Conservation (phyloP, 805 yeast genomes). For the Kuraishia ogatae region DNA sequence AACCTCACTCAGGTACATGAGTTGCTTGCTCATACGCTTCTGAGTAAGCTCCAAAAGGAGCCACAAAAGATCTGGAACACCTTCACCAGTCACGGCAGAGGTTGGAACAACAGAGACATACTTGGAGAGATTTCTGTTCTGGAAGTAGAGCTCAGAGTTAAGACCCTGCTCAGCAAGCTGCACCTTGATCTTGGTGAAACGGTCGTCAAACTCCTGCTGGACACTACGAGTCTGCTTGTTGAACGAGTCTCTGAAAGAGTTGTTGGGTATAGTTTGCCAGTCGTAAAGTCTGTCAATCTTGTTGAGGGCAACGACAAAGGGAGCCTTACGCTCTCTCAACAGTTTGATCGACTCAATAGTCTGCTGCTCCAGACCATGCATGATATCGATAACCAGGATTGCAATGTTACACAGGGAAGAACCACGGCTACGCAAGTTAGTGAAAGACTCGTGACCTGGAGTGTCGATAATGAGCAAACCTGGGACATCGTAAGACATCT, state of each 20-base stretch:
- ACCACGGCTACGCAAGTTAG: slow-evolving; percentile 97
- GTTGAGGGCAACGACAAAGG: slow-evolving; percentile 93
- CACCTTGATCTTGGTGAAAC: slow-evolving; percentile 76
- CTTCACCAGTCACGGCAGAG: slow-evolving; percentile 98
- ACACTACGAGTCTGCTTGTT: slow-evolving; percentile 77
- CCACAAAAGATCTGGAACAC: slow-evolving; percentile 98
- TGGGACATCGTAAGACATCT: slow-evolving; percentile 86
- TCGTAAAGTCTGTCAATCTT: slow-evolving; percentile 96
- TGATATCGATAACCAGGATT: slow-evolving; percentile 93
- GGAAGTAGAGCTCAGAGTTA: slow-evolving; percentile 93
- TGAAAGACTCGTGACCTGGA: slow-evolving; percentile 99
- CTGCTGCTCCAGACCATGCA: slow-evolving; percentile 99
- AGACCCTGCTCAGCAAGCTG: slow-evolving; percentile 97
- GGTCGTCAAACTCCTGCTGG: slow-evolving; percentile 84
- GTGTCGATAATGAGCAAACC: slow-evolving; percentile 96
- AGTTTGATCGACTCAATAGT: slow-evolving; percentile 89
- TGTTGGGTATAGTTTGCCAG: slow-evolving; percentile 87
- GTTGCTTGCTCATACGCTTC: slow-evolving; percentile 97
- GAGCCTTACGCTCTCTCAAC: slow-evolving; percentile 94
- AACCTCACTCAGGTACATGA: slow-evolving; percentile 87
- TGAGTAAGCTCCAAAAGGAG: slow-evolving; percentile 91
- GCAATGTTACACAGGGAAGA: slow-evolving; percentile 99
- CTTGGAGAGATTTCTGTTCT: slow-evolving; percentile 88
- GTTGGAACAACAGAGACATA: slow-evolving; percentile 97
- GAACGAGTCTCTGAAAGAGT: slow-evolving; percentile 92